These are phyloP conservation scores for Ophiostoma angusticollis DNA, from an alignment of 2,329 filamentous ascomycete genomes.

Conservation along the genomic window DNA sequence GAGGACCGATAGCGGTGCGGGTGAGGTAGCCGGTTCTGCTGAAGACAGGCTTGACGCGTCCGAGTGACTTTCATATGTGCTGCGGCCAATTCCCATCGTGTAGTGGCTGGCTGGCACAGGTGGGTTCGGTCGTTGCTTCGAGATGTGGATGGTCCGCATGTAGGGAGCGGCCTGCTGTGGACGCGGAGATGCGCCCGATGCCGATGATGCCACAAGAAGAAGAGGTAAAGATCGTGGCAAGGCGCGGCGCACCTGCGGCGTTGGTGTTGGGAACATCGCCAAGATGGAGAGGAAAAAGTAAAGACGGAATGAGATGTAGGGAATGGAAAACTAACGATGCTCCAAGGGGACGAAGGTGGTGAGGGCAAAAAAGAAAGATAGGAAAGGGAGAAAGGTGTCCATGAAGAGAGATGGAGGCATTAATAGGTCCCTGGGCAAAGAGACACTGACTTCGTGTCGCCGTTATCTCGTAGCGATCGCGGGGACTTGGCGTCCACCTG, in stretches of 20 bases:
- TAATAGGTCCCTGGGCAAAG: no score
- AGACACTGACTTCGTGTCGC: no score
- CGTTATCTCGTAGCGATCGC: no score
- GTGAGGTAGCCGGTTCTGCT: background rate
- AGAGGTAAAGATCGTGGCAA: conserved; percentile 1
- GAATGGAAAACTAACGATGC: no score
- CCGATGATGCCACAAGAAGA: background rate
- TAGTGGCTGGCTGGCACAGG: background rate
- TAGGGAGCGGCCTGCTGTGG: background rate
- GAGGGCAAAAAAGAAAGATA: no score
- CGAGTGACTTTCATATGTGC: background rate
- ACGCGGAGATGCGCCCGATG: background rate
- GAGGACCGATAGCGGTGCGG: conserved; percentile 46
- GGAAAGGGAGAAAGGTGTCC: no score
- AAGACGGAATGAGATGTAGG: no score
- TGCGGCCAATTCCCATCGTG: background rate
- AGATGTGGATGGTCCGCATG: conserved; percentile 6
- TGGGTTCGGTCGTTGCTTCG: conserved; percentile 3
- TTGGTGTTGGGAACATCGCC: background rate
- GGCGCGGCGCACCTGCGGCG: background rate
- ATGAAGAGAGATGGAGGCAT: no score
- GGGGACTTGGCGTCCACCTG: no score
- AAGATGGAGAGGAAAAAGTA: background rate
- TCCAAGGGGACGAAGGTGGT: no score
- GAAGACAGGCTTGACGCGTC: background rate